A percentile compares a stretch with the other conserved stretches of the same genome.
Evolutionary conservation across 2,329 filamentous ascomycete genomes (phyloP).

Genomic region (Xylaria sp.): DNA sequence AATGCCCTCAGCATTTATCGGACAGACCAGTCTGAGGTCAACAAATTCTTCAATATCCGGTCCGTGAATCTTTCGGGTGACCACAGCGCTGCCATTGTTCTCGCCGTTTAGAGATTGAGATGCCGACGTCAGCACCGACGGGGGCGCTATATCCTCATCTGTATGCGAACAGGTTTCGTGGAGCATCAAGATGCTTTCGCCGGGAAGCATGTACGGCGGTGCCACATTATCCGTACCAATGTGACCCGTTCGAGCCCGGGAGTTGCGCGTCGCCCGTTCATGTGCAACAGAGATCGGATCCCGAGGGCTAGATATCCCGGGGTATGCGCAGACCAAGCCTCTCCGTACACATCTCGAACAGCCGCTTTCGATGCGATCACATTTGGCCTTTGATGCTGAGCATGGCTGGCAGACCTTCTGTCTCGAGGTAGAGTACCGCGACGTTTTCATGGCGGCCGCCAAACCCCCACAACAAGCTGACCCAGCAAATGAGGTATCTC

Average conservation of each 20-base stretch:
- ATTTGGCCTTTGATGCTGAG: conserved; percentile 47
- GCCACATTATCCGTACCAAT: neutral
- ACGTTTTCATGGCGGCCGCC: conserved; percentile 26
- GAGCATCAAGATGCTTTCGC: neutral
- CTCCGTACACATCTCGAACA: conserved; percentile 44
- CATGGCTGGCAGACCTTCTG: conserved; percentile 49
- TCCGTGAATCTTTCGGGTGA: neutral
- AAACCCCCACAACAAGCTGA: too few relatives aligned
- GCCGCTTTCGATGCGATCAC: conserved; percentile 43
- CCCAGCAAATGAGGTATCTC: neutral
- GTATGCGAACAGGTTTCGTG: neutral
- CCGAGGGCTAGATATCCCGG: conserved; percentile 14
- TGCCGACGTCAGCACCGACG: conserved; percentile 1
- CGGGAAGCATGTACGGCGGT: neutral
- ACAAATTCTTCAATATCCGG: conserved; percentile 42
- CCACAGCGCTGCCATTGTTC: neutral
- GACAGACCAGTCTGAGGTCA: conserved; percentile 47
- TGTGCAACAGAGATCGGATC: neutral
- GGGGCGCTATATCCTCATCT: conserved; percentile 1
- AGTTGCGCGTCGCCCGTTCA: neutral
- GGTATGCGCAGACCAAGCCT: conserved; percentile 42
- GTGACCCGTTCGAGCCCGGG: neutral
- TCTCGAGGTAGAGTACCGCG: conserved; percentile 45
- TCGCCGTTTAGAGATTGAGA: neutral
- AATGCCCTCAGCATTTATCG: conserved; percentile 54